Percentiles rank a stretch among this genome's conserved stretches.
These are phyloP conservation scores for Incumbomyces delicatus DNA, from an alignment of 2,329 filamentous ascomycete genomes.

Conservation along the genomic window DNA sequence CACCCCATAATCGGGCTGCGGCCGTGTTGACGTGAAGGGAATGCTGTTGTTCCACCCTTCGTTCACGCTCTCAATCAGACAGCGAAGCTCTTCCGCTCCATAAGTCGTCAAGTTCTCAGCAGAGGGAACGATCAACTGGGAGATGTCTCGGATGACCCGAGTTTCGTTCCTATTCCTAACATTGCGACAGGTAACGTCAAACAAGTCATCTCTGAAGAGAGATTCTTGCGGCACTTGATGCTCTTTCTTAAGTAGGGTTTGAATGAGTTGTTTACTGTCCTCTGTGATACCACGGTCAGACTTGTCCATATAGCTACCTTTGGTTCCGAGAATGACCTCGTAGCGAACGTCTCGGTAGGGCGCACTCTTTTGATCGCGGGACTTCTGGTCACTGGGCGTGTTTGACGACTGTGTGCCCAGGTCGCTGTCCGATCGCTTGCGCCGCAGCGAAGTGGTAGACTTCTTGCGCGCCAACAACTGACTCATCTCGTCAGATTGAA, in stretches of 20 bases:
- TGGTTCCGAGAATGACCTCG: neutral
- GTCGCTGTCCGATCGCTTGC: conserved; percentile 16
- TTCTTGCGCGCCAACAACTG: conserved; percentile 24
- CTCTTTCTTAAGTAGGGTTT: no score
- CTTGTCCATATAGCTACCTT: no score
- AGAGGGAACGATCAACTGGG: conserved; percentile 28
- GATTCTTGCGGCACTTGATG: no score
- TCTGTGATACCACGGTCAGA: no score
- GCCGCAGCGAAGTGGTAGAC: conserved; percentile 14
- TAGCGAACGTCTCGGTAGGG: conserved; percentile 17
- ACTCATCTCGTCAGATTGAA: conserved; percentile 14
- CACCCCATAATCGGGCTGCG: conserved; percentile 30
- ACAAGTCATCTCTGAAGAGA: no score
- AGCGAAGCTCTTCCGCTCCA: conserved; percentile 21
- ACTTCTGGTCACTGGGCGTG: conserved; percentile 19
- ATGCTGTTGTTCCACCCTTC: conserved; percentile 26
- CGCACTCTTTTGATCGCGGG: conserved; percentile 15
- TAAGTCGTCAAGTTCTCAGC: conserved; percentile 23
- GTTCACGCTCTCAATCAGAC: conserved; percentile 27
- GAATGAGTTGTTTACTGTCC: no score
- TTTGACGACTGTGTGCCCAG: conserved; percentile 11
- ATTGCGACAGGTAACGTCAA: no score
- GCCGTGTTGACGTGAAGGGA: conserved; percentile 22
- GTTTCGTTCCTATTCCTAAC: no score
- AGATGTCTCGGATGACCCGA: no score